These are phyloP conservation scores for Aspergillus ochraceus DNA, from an alignment of 2,329 filamentous ascomycete genomes.

Conservation along the genomic window DNA sequence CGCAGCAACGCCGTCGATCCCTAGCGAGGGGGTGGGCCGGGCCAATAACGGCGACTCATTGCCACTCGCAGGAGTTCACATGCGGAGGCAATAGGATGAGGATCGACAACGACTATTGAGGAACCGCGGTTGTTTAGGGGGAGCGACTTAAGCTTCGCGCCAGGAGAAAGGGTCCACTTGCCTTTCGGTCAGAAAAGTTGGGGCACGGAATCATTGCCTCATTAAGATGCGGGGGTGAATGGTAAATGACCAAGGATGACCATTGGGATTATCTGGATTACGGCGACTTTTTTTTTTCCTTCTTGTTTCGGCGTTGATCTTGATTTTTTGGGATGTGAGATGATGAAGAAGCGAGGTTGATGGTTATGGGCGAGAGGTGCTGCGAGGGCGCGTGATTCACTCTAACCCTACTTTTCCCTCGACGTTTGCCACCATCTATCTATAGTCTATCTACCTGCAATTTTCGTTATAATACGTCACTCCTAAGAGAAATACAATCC, in stretches of 20 bases:
- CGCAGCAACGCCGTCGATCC: conserved; percentile 10
- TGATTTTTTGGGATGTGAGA: not conserved
- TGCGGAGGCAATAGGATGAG: conserved; percentile 12
- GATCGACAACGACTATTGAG: conserved; percentile 17
- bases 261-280: not conserved
- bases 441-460: not conserved
- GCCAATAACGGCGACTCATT: conserved; percentile 6
- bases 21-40: not conserved
- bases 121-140: conserved; percentile 18
- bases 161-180: conserved; percentile 6
- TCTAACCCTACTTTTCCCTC: not conserved
- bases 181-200: not conserved
- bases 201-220: conserved; percentile 3
- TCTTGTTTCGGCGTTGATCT: not conserved
- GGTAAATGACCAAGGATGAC: not conserved
- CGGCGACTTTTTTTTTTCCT: not conserved
- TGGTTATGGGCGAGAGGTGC: not conserved
- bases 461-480: not conserved
- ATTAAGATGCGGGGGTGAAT: conserved; percentile 7
- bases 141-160: conserved; percentile 4
- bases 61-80: conserved; percentile 10
- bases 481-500: not conserved
- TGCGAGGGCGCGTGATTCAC: not conserved
- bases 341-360: not conserved
- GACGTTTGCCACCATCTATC: not conserved